Evolutionary conservation across 2,329 filamentous ascomycete genomes (phyloP), one percentile per base, ranked within the genome.

Genomic region (Fusarium sacchari): DNA sequence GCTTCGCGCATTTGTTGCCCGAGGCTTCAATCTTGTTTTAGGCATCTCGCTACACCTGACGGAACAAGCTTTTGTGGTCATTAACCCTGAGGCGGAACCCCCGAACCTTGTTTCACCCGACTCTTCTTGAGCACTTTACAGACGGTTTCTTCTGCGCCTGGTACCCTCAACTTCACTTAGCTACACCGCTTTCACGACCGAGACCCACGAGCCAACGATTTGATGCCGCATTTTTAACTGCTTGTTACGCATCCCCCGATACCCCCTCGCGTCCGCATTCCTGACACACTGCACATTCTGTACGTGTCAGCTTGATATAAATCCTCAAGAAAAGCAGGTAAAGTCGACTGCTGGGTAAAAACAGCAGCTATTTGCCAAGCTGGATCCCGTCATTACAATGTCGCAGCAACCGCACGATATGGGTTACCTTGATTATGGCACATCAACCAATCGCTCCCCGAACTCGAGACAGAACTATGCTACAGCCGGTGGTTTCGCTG

Each of bases 361-460:
- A 64, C 74, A 75, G 78, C 73, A 73, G 64, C 56, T 64, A 53
- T 66, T 64, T 75, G 64, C 47, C 74, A 71, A 66, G 61, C 72
- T 72, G 70, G 73, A 74, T 69, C 67, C 60, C 49, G 44, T 74
- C 44, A 68, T 65, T 61, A 81, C 69, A 59, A 84, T 84, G 82
- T 81, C 80, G 76, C 88, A 89, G 79, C 88, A 88, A 79, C 82
- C 80, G 63, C 85, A 88, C 81, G 91, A 93, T 69, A 90, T 92
- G 87, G 77, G 81, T 63, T 95, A 94, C 85, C 90, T 93, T 84
- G 92, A 94, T 76, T 93, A 93, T 77, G 83, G 88, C 67, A 83
- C 82, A 44, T 79, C 85, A 39, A 78, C 88, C 71, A 92, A 91
- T 81, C 92, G 93, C 79, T 84, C 83, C 73, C 94, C 94, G 43